Evolutionary conservation across 2,329 filamentous ascomycete species (phyloP), one percentile per base, ranked within the genome.

Genomic region (Xylariaceae sp.): DNA sequence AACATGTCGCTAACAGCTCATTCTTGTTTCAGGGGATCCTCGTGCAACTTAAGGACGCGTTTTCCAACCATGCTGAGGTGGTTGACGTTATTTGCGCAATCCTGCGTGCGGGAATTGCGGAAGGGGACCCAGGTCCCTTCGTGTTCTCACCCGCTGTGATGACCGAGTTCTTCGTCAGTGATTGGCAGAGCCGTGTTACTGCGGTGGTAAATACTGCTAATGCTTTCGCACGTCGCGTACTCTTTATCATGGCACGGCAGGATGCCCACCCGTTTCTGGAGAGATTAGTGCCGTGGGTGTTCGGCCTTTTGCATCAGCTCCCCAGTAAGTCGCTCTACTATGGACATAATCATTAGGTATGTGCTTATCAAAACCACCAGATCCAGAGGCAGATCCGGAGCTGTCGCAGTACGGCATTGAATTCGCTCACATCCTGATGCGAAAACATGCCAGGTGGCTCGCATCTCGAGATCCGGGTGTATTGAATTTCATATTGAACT

Each of bases 371-470:
- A 48, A 56, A 1, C 18, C 23, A 30, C 10, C 55, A 77, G 80
- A 81, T 51, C 84, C 83, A 53, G 81, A 82, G 8, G 80, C 82
- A 51, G 89, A 93, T 60, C 82, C 85, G 0, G 89, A 92, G 64
- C 78, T 93, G 9, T 79, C 89, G 1, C 87, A 92, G 64, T 85
- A 86, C 59, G 86, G 86, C 53, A 87, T 93, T 53, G 88, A 92
- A 57, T 86, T 93, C 60, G 77, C 88, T 7, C 82, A 84, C 57
- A 83, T 90, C 61, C 78, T 78, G 8, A 84, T 82, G 57, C 82
- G 86, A 58, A 78, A 86, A 0, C 75, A 78, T n/a, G 78, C 88
- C 6, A 30, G 23, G 23, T 30, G 23, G 23, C 74, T 93, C 3
- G 79, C 90, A 53, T 75, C 84, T 7, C 80, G 86, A 55, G 78